A percentile compares a stretch with the other conserved stretches of the same genome.
Evolutionary conservation across 1,284 basidiomycete genomes (phyloP).

Genomic region (Heliocybe sulcata): DNA sequence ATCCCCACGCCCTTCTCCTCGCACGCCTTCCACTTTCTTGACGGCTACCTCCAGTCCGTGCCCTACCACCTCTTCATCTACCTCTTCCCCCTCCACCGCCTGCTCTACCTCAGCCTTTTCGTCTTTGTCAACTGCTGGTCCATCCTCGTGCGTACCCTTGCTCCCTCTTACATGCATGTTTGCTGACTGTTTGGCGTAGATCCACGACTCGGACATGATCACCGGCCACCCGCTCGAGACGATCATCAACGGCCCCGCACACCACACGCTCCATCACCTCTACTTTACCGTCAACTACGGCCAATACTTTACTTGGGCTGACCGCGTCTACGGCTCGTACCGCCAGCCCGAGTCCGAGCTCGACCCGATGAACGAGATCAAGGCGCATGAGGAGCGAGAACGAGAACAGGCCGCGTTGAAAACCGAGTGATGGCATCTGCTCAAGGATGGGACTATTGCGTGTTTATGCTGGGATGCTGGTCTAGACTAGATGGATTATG

Average conservation of each 20-base stretch:
- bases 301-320: slow-evolving; percentile 97
- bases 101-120: slow-evolving; percentile 78
- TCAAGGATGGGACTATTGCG: too few relatives aligned
- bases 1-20: slow-evolving; percentile 96
- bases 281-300: slow-evolving; percentile 98
- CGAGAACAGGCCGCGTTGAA: not conserved
- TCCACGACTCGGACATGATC: slow-evolving; percentile 99
- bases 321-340: slow-evolving; percentile 81
- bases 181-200: slow-evolving; percentile 35
- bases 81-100: slow-evolving; percentile 87
- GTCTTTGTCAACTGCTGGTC: slow-evolving; percentile 89
- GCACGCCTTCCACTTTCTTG: slow-evolving; percentile 95
- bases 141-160: slow-evolving; percentile 61
- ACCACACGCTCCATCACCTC: slow-evolving; percentile 94
- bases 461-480: not conserved
- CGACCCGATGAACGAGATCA: slow-evolving; percentile 79
- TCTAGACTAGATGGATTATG: not conserved
- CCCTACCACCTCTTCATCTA: slow-evolving; percentile 95
- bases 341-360: slow-evolving; percentile 78
- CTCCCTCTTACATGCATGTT: not conserved
- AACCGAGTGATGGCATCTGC: too few relatives aligned
- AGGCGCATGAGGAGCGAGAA: slow-evolving; percentile 11
- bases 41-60: slow-evolving; percentile 90
- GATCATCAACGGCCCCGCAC: slow-evolving; percentile 95
- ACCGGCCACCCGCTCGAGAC: slow-evolving; percentile 87